Conservation (phyloP, 352 stramenopile genomes). For the Globisporangium mamillatum region DNA sequence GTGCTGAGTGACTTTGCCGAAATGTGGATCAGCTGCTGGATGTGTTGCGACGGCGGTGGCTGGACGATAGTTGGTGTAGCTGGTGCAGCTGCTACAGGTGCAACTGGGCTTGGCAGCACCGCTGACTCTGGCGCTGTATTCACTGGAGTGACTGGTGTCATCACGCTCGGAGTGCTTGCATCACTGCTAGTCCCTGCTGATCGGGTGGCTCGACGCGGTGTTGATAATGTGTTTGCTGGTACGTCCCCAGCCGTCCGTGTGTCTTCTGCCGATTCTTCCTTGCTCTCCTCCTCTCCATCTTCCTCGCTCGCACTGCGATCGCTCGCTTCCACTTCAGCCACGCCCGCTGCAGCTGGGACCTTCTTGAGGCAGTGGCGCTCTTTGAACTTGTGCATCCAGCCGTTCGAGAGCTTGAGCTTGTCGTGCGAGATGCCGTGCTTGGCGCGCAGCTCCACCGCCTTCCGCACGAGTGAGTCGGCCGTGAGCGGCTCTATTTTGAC, state of each 20-base stretch:
- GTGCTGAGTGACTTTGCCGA: conserved; percentile 6
- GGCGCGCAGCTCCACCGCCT: conserved; percentile 29
- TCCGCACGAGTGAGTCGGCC: conserved; percentile 28
- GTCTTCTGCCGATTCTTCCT: neutral
- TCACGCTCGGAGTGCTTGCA: neutral
- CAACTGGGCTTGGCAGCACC: neutral
- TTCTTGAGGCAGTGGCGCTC: conserved; percentile 24
- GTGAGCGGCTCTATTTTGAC: conserved; percentile 14
- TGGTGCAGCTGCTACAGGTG: neutral
- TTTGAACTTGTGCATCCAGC: conserved; percentile 47
- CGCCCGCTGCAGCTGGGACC: neutral
- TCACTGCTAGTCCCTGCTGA: neutral
- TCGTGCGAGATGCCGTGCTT: conserved; percentile 29
- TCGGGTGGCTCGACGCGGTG: neutral
- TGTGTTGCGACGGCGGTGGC: neutral
- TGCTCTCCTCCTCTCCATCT: neutral
- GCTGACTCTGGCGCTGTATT: neutral
- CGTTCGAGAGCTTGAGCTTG: conserved; percentile 45
- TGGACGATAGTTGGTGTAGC: neutral
- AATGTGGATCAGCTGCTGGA: conserved; percentile 29
- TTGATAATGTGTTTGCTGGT: neutral
- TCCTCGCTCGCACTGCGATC: neutral
- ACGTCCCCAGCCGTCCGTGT: neutral
- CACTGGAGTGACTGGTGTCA: neutral
- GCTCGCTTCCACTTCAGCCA: neutral